These are phyloP conservation scores for Ceriops tagal DNA, from an alignment of 345 rosid species.

Conservation along the genomic window DNA sequence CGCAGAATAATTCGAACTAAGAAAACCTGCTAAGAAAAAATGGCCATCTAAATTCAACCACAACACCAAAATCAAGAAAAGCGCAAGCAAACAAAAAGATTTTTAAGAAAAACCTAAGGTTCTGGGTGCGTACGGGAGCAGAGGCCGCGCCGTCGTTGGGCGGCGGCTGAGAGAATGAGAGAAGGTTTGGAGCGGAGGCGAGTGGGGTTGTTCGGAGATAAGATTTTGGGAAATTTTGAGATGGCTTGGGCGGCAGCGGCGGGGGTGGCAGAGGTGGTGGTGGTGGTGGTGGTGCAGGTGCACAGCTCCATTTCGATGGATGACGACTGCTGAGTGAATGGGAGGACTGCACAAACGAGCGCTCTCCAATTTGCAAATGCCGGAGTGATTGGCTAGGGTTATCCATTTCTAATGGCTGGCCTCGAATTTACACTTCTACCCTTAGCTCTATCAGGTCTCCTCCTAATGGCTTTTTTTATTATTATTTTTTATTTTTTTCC, in stretches of 20 bases:
- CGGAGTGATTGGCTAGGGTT: background rate
- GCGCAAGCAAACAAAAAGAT: background rate
- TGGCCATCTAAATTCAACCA: background rate
- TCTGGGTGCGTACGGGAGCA: constrained; percentile 37
- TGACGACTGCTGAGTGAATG: background rate
- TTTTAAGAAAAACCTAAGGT: constrained; percentile 27
- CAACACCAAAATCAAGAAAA: background rate
- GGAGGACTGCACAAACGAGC: background rate
- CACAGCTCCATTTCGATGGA: constrained; percentile 44
- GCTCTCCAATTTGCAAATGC: background rate
- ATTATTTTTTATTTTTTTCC: background rate
- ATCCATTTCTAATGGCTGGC: background rate
- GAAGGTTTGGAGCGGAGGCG: constrained; percentile 19
- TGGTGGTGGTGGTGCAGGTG: background rate
- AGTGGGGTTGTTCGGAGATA: constrained; percentile 9
- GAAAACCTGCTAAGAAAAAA: constrained; percentile 23
- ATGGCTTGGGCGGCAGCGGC: constrained; percentile 15
- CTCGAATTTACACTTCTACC: background rate
- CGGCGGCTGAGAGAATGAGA: constrained; percentile 22
- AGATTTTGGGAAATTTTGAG: constrained; percentile 23
- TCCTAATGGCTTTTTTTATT: background rate
- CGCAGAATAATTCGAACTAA: constrained; percentile 19
- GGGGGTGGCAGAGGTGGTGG: no score
- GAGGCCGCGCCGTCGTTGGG: constrained; percentile 7
- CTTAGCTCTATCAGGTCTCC: background rate